Percentiles rank a stretch among this genome's conserved stretches.
These are phyloP conservation scores for Cryphonectria radicalis DNA, from an alignment of 2,329 filamentous ascomycete genomes.

Conservation along the genomic window DNA sequence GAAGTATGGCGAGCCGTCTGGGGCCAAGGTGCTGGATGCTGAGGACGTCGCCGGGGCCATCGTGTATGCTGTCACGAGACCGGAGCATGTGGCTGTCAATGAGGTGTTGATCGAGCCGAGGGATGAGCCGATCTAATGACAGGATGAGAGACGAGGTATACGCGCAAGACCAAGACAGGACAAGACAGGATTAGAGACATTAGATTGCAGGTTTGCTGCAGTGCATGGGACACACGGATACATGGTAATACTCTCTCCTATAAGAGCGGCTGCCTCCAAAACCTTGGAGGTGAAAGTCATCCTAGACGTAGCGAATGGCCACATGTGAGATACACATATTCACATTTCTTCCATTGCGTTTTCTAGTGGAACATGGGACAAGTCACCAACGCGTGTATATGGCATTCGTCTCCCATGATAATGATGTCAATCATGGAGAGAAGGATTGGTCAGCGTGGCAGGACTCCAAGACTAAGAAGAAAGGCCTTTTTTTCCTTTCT, in stretches of 20 bases:
- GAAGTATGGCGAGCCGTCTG: slow-evolving; percentile 76
- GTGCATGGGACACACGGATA: neutral
- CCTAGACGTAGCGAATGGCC: too few species aligned
- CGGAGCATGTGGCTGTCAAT: slow-evolving; percentile 76
- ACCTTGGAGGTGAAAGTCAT: too few species aligned
- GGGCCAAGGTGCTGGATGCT: slow-evolving; percentile 74
- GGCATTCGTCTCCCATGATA: too few species aligned
- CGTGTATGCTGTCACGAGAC: slow-evolving; percentile 75
- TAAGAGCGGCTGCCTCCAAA: neutral
- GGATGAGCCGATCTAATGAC: slow-evolving; percentile 69
- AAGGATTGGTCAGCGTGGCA: neutral
- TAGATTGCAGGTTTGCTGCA: neutral
- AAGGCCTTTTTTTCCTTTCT: neutral
- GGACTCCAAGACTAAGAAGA: neutral
- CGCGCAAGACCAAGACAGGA: neutral
- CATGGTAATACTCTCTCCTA: neutral
- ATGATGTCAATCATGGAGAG: neutral
- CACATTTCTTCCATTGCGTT: too few species aligned
- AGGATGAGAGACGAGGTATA: neutral
- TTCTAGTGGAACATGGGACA: too few species aligned
- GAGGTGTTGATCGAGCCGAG: slow-evolving; percentile 79
- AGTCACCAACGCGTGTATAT: too few species aligned
- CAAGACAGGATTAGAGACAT: neutral
- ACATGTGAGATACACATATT: too few species aligned
- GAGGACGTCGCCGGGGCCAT: slow-evolving; percentile 75